Conservation (phyloP, 2,329 filamentous ascomycete genomes). For the Passalora sequoiae region DNA sequence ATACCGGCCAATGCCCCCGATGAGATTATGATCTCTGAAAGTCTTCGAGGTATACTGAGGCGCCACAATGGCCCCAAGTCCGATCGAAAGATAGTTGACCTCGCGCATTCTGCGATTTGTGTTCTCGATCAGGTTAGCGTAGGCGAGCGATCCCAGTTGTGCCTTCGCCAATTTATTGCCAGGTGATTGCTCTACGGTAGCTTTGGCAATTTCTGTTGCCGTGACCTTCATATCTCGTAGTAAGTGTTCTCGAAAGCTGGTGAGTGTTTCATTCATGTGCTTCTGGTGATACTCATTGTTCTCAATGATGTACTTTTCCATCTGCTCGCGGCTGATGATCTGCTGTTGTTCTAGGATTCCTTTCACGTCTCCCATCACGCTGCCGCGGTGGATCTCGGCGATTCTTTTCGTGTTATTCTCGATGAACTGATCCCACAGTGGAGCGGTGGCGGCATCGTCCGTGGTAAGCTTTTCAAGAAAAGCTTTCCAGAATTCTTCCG, state of each 20-base stretch:
- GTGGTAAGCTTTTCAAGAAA: slow-evolving; percentile 49
- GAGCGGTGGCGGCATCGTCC: slow-evolving; percentile 42
- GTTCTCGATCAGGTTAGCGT: slow-evolving; percentile 30
- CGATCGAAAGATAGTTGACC: slow-evolving; percentile 68
- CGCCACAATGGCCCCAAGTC: slow-evolving; percentile 63
- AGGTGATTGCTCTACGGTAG: slow-evolving; percentile 10
- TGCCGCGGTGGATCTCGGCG: slow-evolving; percentile 35
- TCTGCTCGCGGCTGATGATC: slow-evolving; percentile 18
- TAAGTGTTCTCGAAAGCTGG: slow-evolving; percentile 4
- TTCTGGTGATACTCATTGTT: slow-evolving; percentile 12
- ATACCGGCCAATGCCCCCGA: slow-evolving; percentile 11
- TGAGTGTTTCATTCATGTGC: slow-evolving; percentile 11
- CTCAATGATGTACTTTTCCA: slow-evolving; percentile 8
- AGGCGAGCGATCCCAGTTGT: slow-evolving; percentile 27
- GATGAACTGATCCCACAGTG: slow-evolving; percentile 29
- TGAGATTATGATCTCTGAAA: slow-evolving; percentile 24
- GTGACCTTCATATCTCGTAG: slow-evolving; percentile 1
- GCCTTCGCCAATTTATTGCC: slow-evolving; percentile 7
- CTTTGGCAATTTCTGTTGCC: slow-evolving; percentile 3
- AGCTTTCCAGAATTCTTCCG: slow-evolving; percentile 61
- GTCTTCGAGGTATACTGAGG: slow-evolving; percentile 54
- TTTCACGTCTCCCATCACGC: slow-evolving; percentile 14
- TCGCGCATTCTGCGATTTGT: slow-evolving; percentile 29
- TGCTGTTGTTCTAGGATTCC: slow-evolving; percentile 9
- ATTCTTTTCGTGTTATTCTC: slow-evolving; percentile 36